Conservation (phyloP, 208 protist species). For the Acanthamoeba lugdunensis region DNA sequence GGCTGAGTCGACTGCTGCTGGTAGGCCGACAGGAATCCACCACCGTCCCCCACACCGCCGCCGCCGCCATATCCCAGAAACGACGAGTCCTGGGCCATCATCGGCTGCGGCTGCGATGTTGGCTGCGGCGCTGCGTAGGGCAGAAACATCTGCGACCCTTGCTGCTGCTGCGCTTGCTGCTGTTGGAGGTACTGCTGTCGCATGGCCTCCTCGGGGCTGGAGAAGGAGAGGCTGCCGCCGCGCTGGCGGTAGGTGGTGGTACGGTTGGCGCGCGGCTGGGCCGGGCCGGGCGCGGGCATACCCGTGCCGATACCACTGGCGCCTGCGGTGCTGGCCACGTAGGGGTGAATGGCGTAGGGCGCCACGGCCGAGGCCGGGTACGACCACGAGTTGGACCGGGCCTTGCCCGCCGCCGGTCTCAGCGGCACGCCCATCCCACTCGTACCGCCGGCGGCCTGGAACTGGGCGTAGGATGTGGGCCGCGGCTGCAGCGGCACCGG, state of each 20-base stretch:
- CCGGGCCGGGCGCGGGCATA: background rate
- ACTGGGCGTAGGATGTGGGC: background rate
- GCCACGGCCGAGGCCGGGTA: slow-evolving; percentile 30
- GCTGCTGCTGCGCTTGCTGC: background rate
- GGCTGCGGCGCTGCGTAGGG: too few species aligned
- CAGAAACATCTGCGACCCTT: background rate
- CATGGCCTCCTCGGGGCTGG: background rate
- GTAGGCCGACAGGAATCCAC: background rate
- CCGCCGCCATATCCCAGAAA: background rate
- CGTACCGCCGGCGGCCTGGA: background rate
- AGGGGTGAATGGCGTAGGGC: background rate
- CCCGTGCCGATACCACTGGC: background rate
- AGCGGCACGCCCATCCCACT: background rate
- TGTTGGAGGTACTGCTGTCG: background rate
- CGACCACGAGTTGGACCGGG: slow-evolving; percentile 51
- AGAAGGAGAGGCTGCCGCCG: background rate
- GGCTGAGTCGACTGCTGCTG: background rate
- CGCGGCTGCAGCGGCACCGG: background rate
- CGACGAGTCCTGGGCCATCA: background rate
- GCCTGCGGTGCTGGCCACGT: background rate
- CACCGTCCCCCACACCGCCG: too few species aligned
- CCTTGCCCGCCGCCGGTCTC: background rate
- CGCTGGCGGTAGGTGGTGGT: background rate
- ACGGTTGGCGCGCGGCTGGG: background rate
- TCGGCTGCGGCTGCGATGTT: too few species aligned